Percentiles rank a stretch among this genome's conserved stretches.
Conservation (phyloP, 2,329 filamentous ascomycete species). For the Orbilia quercus region DNA sequence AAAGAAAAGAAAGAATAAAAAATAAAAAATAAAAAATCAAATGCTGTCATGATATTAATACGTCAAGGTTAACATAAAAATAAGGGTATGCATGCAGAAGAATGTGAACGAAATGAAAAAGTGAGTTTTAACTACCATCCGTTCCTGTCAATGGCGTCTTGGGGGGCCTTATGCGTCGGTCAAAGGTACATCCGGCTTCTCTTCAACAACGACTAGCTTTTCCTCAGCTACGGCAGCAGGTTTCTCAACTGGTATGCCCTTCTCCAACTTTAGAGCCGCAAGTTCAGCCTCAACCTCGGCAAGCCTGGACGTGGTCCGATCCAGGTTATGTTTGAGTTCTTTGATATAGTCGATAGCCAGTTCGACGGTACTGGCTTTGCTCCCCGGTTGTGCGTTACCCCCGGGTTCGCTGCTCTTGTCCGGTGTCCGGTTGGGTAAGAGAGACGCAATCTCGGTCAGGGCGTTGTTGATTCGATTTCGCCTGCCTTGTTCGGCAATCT, state of each 20-base stretch:
- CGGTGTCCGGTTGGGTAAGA: constrained; percentile 74
- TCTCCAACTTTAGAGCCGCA: constrained; percentile 41
- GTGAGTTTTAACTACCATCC: constrained; percentile 22
- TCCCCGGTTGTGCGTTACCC: constrained; percentile 61
- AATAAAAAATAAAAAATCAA: constrained; percentile 17
- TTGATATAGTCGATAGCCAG: constrained; percentile 96
- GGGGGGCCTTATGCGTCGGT: constrained; percentile 15
- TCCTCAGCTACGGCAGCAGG: constrained; percentile 30
- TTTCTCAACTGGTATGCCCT: constrained; percentile 32
- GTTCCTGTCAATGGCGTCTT: constrained; percentile 13
- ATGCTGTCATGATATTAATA: constrained; percentile 45
- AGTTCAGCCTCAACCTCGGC: constrained; percentile 69
- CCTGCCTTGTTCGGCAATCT: constrained; percentile 95
- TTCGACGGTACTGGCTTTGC: constrained; percentile 98
- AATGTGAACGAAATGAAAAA: constrained; percentile 24
- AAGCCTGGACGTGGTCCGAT: constrained; percentile 73
- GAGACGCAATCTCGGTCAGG: constrained; percentile 85
- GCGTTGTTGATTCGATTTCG: constrained; percentile 95
- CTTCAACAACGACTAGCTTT: constrained; percentile 3
- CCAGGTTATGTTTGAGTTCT: constrained; percentile 78
- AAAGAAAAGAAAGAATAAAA: too few species aligned
- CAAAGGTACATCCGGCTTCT: constrained; percentile 13
- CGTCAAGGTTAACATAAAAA: constrained; percentile 10
- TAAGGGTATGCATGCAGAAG: constrained; percentile 20
- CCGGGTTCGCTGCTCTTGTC: constrained; percentile 26